Percentiles rank a stretch among this genome's conserved stretches.
Evolutionary conservation across 2,329 filamentous ascomycete species (phyloP).

Genomic region (Tolypocladium amazonense): DNA sequence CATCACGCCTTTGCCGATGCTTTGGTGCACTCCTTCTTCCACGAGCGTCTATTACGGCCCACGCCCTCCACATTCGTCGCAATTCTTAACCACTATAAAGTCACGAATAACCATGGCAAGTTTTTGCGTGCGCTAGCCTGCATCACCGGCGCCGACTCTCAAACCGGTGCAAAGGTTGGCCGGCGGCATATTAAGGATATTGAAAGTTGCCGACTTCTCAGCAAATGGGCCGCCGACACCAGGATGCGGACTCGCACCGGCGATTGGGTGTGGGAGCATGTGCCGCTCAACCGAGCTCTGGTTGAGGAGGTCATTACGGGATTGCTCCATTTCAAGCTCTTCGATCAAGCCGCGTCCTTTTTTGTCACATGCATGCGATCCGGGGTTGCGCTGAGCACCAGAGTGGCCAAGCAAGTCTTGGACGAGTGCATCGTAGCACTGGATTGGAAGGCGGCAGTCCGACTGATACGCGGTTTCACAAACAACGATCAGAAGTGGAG

Average conservation of each 20-base stretch:
- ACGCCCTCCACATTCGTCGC: conserved; percentile 38
- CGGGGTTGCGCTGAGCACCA: conserved; percentile 19
- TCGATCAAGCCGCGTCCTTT: conserved; percentile 31
- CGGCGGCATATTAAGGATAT: conserved; percentile 23
- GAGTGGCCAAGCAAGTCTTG: conserved; percentile 25
- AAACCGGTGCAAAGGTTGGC: conserved; percentile 26
- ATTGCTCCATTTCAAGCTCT: conserved; percentile 34
- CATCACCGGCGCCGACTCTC: conserved; percentile 31
- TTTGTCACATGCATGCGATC: conserved; percentile 28
- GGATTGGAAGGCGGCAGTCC: conserved; percentile 26
- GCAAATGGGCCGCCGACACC: conserved; percentile 16
- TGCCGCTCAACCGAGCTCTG: conserved; percentile 24
- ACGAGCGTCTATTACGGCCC: conserved; percentile 30
- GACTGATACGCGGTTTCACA: conserved; percentile 18
- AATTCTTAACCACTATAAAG: conserved; percentile 39
- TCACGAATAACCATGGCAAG: conserved; percentile 25
- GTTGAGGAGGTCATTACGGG: conserved; percentile 36
- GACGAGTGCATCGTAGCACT: conserved; percentile 29
- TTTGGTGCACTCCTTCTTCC: conserved; percentile 41
- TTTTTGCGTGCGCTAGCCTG: conserved; percentile 35
- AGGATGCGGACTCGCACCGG: conserved; percentile 15
- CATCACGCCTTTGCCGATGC: conserved; percentile 38
- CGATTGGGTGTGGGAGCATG: conserved; percentile 28
- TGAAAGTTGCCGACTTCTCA: conserved; percentile 12
- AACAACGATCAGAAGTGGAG: conserved; percentile 14